Evolutionary conservation across 106 monocot species (phyloP).

Genomic region (Dactylorhiza incarnata): DNA sequence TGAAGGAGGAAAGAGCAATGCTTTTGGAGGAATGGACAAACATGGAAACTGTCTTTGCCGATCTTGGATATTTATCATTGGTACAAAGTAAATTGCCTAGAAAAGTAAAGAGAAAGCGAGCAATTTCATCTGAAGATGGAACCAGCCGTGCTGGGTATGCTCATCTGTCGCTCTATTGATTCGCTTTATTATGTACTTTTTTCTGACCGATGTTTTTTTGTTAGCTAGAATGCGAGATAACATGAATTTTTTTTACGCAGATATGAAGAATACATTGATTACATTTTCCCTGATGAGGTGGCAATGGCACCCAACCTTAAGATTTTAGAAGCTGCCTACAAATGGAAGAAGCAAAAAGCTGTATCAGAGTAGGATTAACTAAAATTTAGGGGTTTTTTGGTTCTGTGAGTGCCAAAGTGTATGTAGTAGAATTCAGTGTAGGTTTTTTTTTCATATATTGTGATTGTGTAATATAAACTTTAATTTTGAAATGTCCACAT

Average conservation of each 20-base stretch:
- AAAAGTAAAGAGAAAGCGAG: constrained; percentile 88
- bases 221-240: not conserved
- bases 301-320: constrained; percentile 74
- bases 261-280: constrained; percentile 95
- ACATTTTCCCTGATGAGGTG: constrained; percentile 93
- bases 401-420: not conserved
- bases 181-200: not conserved
- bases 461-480: too few species aligned
- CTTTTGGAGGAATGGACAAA: constrained; percentile 92
- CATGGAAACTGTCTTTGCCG: constrained; percentile 53
- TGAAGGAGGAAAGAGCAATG: constrained; percentile 96
- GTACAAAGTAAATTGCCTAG: constrained; percentile 87
- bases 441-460: too few species aligned
- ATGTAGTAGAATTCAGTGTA: too few species aligned
- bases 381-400: not conserved
- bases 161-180: not conserved
- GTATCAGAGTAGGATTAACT: constrained; percentile 27
- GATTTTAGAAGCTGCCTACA: constrained; percentile 85
- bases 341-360: constrained; percentile 76
- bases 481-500: too few species aligned
- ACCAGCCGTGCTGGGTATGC: constrained; percentile 62
- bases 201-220: not conserved
- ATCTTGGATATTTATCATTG: constrained; percentile 47
- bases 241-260: constrained; percentile 31
- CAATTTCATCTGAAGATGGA: constrained; percentile 73